These are phyloP conservation scores for Cicer yamashitae DNA, from an alignment of 306 rosid genomes.

Conservation along the genomic window DNA sequence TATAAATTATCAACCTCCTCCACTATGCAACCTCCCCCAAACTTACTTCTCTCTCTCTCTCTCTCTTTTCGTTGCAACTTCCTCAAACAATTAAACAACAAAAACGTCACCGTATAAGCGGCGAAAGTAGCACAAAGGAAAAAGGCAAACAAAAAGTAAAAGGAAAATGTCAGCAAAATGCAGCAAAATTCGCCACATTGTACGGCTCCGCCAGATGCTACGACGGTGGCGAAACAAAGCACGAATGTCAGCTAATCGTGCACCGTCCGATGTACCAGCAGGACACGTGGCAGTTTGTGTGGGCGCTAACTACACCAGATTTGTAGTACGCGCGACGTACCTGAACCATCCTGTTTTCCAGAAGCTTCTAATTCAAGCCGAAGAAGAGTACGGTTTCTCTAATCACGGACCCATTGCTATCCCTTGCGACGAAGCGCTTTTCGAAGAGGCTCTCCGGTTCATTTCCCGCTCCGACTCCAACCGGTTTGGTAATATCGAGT, in stretches of 20 bases:
- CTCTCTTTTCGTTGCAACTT: not conserved
- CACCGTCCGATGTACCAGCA: constrained; percentile 85
- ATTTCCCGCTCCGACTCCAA: constrained; percentile 67
- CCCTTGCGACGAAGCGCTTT: constrained; percentile 83
- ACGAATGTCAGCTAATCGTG: constrained; percentile 60
- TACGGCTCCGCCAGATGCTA: constrained; percentile 83
- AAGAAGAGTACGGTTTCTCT: constrained; percentile 84
- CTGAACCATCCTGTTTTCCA: constrained; percentile 90
- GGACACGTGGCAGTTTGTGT: constrained; percentile 95
- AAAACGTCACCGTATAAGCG: not conserved
- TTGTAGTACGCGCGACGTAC: constrained; percentile 74
- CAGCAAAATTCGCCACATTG: constrained; percentile 95
- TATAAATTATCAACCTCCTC: constrained; percentile 44
- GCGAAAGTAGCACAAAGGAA: not conserved
- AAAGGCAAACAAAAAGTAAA: no score
- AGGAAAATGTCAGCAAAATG: constrained; percentile 66
- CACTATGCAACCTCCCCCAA: constrained; percentile 29
- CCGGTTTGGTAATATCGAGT: constrained; percentile 58
- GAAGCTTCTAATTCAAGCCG: constrained; percentile 75
- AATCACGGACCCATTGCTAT: constrained; percentile 75
- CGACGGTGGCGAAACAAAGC: constrained; percentile 92
- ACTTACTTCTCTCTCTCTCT: not conserved
- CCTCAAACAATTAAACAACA: not conserved
- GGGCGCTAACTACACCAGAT: constrained; percentile 64
- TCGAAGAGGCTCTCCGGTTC: constrained; percentile 66